phyloP scores from a whole-genome alignment of 495 filamentous ascomycete genomes.

The Penicillium cataractarum region DNA sequence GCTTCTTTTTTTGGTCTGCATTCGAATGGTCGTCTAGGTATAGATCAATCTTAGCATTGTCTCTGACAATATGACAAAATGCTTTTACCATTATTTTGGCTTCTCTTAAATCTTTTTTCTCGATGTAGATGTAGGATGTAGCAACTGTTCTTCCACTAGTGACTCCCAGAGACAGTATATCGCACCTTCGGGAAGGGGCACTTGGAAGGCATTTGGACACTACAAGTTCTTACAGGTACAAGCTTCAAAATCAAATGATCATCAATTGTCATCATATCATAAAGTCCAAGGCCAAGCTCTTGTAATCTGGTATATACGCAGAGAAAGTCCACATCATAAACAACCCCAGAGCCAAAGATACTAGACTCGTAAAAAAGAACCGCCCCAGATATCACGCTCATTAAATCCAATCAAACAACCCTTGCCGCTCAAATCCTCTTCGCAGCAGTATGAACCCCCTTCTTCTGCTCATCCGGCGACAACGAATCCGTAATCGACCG shows the following conservation, averaged over 20 bases:
- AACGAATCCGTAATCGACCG: slow-evolving; percentile 21
- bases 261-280: background rate
- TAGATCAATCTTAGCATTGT: slow-evolving; percentile 22
- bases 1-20: slow-evolving; percentile 14
- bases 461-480: slow-evolving; percentile 27
- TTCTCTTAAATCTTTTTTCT: background rate
- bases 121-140: background rate
- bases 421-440: slow-evolving; percentile 19
- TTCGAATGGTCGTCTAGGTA: slow-evolving; percentile 13
- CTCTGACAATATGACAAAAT: background rate
- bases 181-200: too few relatives aligned
- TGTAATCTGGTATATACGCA: background rate
- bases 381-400: background rate
- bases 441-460: slow-evolving; percentile 16
- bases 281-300: background rate
- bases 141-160: background rate
- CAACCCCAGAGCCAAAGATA: background rate
- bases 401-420: background rate
- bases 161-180: too few relatives aligned
- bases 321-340: background rate
- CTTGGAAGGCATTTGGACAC: too few relatives aligned
- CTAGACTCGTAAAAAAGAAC: background rate
- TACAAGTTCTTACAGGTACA: background rate
- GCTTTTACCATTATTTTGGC: background rate
- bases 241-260: background rate